Conservation (phyloP, 1,284 basidiomycete species). For the Trichosporon ovoides region DNA sequence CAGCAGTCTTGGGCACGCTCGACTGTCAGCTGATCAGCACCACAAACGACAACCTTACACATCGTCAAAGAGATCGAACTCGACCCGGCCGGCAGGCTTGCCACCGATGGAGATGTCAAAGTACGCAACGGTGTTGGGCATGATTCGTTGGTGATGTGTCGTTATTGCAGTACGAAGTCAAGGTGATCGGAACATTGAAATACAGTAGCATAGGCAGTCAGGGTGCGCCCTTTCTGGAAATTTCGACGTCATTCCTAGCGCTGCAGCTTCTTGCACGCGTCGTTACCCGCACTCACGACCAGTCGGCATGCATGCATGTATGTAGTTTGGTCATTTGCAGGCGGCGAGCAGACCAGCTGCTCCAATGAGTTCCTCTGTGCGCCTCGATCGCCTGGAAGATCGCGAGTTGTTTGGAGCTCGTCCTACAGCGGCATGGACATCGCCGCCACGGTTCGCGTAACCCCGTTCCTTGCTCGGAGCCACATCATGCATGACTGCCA, state of each 20-base stretch:
- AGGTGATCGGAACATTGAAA: background rate
- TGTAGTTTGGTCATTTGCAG: background rate
- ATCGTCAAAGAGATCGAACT: conserved; percentile 76
- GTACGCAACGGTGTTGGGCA: conserved; percentile 52
- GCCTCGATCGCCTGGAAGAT: too few species aligned
- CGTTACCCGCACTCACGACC: background rate
- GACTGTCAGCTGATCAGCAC: conserved; percentile 7
- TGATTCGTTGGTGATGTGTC: conserved; percentile 11
- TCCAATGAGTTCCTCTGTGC: background rate
- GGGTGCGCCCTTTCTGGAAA: background rate
- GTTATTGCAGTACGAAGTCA: background rate
- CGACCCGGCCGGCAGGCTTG: conserved; percentile 59
- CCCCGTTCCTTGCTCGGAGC: background rate
- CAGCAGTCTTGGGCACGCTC: conserved; percentile 55
- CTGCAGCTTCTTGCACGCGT: background rate
- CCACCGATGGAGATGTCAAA: conserved; percentile 72
- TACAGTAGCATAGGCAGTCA: too few species aligned
- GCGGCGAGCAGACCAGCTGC: background rate
- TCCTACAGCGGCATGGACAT: too few species aligned
- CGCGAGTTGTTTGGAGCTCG: too few species aligned
- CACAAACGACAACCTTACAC: conserved; percentile 21
- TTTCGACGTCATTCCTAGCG: conserved; percentile 4
- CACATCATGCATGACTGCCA: background rate
- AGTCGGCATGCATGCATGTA: background rate
- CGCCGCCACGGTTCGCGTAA: background rate